Percentiles rank a stretch among this genome's conserved stretches.
Evolutionary conservation across 106 monocot genomes (phyloP).

Genomic region (Gastrodia elata): DNA sequence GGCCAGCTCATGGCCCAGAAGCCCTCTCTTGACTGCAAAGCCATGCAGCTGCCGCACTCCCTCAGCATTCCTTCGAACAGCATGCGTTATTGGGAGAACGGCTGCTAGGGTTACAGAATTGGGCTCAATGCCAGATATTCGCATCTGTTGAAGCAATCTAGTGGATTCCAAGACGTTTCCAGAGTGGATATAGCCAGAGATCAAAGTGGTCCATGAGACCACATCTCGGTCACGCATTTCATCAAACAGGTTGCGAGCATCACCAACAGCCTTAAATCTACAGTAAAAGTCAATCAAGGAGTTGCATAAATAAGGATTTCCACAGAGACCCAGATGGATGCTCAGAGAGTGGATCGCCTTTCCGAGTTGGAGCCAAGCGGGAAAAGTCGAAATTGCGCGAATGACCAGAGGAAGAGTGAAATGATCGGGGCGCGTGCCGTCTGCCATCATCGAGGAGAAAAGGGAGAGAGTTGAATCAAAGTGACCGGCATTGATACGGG

Average conservation of each 20-base stretch:
- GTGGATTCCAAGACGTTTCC: slow-evolving; percentile 14
- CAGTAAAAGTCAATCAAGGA: slow-evolving; percentile 26
- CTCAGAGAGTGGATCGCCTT: slow-evolving; percentile 29
- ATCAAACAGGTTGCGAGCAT: slow-evolving; percentile 37
- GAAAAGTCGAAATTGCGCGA: slow-evolving; percentile 22
- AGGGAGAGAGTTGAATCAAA: slow-evolving; percentile 23
- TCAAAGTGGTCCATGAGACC: slow-evolving; percentile 53
- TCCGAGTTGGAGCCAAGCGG: slow-evolving; percentile 6
- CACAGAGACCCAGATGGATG: slow-evolving; percentile 18
- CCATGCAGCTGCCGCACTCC: slow-evolving; percentile 22
- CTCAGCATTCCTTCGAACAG: not conserved
- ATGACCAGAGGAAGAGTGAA: slow-evolving; percentile 38
- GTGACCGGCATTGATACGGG: slow-evolving; percentile 19
- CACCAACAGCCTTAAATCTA: not conserved
- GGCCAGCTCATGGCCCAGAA: slow-evolving; percentile 24
- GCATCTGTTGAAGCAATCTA: slow-evolving; percentile 23
- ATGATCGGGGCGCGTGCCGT: slow-evolving; percentile 21
- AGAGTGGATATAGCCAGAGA: slow-evolving; percentile 19
- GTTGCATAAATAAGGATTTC: slow-evolving; percentile 41
- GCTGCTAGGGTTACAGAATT: slow-evolving; percentile 30
- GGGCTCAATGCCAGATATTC: slow-evolving; percentile 14
- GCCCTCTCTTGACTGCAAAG: slow-evolving; percentile 41
- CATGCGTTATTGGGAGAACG: slow-evolving; percentile 23
- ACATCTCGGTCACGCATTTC: slow-evolving; percentile 49
- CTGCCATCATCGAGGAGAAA: slow-evolving; percentile 24